Conservation (phyloP, 305 asterid genomes). For the Caryopteris hybrid region DNA sequence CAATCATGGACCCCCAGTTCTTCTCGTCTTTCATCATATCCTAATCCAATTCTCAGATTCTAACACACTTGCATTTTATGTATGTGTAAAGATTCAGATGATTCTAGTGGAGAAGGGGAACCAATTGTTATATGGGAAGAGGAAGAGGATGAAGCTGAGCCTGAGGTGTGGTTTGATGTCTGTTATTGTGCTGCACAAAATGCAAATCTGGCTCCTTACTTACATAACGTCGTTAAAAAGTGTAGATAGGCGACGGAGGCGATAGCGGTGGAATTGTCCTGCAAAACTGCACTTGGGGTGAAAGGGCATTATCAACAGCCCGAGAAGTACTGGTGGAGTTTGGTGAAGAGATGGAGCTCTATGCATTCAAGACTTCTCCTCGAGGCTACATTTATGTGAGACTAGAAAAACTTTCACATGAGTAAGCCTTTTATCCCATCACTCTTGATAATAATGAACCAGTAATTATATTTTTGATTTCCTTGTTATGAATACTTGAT, state of each 20-base stretch:
- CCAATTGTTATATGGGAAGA: slow-evolving; percentile 79
- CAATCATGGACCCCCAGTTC: neutral
- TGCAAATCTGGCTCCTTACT: neutral
- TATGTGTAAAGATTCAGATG: slow-evolving; percentile 32
- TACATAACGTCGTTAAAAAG: neutral
- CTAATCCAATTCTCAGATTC: neutral
- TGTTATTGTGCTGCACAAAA: neutral
- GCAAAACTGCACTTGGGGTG: slow-evolving; percentile 75
- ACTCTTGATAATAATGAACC: neutral
- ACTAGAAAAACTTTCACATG: slow-evolving; percentile 68
- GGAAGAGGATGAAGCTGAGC: slow-evolving; percentile 79
- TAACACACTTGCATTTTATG: slow-evolving; percentile 3
- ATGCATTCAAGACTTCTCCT: slow-evolving; percentile 75
- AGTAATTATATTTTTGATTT: slow-evolving; percentile 1
- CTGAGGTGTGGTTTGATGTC: slow-evolving; percentile 47
- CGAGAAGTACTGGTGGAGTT: slow-evolving; percentile 46
- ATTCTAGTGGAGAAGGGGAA: slow-evolving; percentile 50
- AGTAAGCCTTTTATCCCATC: slow-evolving; percentile 41
- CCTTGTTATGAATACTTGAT: neutral
- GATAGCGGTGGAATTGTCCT: slow-evolving; percentile 89
- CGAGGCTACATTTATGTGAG: slow-evolving; percentile 83
- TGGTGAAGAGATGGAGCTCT: slow-evolving; percentile 65
- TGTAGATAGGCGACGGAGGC: slow-evolving; percentile 87
- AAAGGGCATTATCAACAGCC: slow-evolving; percentile 58
- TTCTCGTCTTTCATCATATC: neutral